These are phyloP conservation scores for Gastrolobium bilobum DNA, from an alignment of 306 rosid species.

Conservation along the genomic window DNA sequence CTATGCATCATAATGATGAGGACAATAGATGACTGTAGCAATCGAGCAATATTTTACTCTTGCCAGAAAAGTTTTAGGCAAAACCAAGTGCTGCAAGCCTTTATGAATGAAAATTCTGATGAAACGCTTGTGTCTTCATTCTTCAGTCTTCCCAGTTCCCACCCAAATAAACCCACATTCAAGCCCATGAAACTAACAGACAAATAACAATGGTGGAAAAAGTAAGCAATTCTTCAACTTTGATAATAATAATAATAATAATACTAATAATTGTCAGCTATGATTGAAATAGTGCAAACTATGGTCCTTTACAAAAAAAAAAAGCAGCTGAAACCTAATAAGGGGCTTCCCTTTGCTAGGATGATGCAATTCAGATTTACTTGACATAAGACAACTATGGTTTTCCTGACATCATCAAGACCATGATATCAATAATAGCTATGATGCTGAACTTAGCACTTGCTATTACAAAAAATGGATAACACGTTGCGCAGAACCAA, in stretches of 20 bases:
- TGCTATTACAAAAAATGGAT: background rate
- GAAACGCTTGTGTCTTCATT: constrained; percentile 26
- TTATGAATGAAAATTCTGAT: constrained; percentile 34
- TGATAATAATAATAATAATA: constrained; percentile 12
- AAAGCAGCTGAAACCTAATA: constrained; percentile 11
- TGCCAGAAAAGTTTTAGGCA: constrained; percentile 8
- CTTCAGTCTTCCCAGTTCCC: constrained; percentile 21
- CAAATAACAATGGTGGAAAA: constrained; percentile 30
- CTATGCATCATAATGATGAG: constrained; percentile 24
- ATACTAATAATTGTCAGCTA: background rate
- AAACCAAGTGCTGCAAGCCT: constrained; percentile 35
- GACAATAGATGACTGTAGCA: constrained; percentile 8
- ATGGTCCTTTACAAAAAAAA: background rate
- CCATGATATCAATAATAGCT: constrained; percentile 23
- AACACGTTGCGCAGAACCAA: constrained; percentile 6
- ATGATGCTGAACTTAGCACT: constrained; percentile 4
- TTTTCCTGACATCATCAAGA: constrained; percentile 9
- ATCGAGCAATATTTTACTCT: constrained; percentile 31
- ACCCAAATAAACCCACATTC: constrained; percentile 40
- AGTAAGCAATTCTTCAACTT: constrained; percentile 11
- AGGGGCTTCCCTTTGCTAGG: background rate
- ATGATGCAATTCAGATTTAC: constrained; percentile 19
- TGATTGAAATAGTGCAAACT: background rate
- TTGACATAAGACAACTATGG: constrained; percentile 28
- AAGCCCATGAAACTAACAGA: constrained; percentile 14